Evolutionary conservation across 1,139 yeast genomes (phyloP), one percentile per base, ranked within the genome.

Genomic region (Taphrina wiesneri): DNA sequence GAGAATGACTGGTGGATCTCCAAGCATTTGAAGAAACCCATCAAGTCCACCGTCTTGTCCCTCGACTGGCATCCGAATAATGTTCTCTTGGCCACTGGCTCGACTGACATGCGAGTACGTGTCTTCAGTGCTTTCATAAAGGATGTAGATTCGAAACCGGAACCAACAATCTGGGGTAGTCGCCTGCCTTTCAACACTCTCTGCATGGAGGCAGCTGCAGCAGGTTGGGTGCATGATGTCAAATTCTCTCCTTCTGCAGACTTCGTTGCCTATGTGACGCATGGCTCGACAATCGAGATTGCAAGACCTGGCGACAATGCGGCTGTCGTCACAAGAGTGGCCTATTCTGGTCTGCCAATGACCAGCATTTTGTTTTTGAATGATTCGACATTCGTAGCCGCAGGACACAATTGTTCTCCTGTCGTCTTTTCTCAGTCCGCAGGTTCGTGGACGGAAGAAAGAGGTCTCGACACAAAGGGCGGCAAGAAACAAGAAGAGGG

Each of bases 1-100:
- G 97, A 92, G 74, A 93, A 93, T 76, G 96, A 95, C 76, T 95
- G 99, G 99, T 95, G 99, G 99, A 92, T 93, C 63, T 90, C 98
- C 23, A 93, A 92, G 78, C 99, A 93, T 78, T 77, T 95, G 78
- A 91, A 91, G 81, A 90, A 90, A 77, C 97, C 97, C 19, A 82
- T 92, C 72, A 87, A 88, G 75, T 89, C 97, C 11, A 90, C 98
- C 51, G 83, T 93, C 71, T 83, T 93, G 71, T 83, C 89, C 53
- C 82, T 93, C 65, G 88, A 87, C 69, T 95, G 99, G 99, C 99
- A 95, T 76, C 93, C 92, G 68, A 95, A 95, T 77, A 88, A 87
- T 71, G 96, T 93, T 21, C 80, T 95, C 69, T 80, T 95, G 70
- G 96, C 96, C 2, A 83, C 89, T 63, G 99, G 98, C 17, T 91